Evolutionary conservation across 495 filamentous ascomycete genomes (phyloP), one percentile per base, ranked within the genome.

Genomic region (Lophium mytilinum): DNA sequence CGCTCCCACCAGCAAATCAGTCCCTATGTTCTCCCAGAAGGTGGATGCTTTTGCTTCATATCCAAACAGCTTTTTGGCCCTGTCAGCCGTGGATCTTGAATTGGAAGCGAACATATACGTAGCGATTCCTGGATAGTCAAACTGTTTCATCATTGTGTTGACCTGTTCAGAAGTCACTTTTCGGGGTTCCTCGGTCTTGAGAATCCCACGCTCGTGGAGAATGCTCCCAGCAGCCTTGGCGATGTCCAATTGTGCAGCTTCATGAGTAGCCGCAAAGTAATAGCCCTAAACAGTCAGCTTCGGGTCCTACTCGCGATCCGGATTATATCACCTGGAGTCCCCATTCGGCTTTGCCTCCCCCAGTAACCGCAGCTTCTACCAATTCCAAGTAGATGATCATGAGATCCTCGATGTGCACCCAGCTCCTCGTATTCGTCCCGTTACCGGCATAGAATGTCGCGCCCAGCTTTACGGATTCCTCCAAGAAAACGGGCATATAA

Each of bases 351-450:
- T 43, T 51, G 36, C 41, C 50, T 14, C 58, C 55, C 17, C 59
- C 59, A 12, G 50, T 50, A 24, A 58, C 50, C 10, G 55, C 55
- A 51, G 55, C 60, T 42, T 63, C 60, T 30, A 62, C 36, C 6
- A 62, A 19, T 17, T 52, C 50, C 19, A 58, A n/a, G 47, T 63
- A 58, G 24, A 63, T 34, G 1, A 11, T 43, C 56, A 63, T 63
- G 12, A 63, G 51, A 50, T 63, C 60, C n/a, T 58, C 55, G 34
- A 58, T 55, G 45, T 63, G 60, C n/a, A 63, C 60, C 56, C 60
- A 63, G 17, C 30, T 24, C 35, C 60, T 39, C 2, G 33, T 58
- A 40, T 63, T 58, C 10, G 50, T 48, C 3, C 55, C 60, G 21
- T 54, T 40, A 3, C 34, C 42, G 4, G 50, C 36, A 52, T 58